phyloP scores from a whole-genome alignment of 345 rosid genomes.

The Aquilaria malaccensis region DNA sequence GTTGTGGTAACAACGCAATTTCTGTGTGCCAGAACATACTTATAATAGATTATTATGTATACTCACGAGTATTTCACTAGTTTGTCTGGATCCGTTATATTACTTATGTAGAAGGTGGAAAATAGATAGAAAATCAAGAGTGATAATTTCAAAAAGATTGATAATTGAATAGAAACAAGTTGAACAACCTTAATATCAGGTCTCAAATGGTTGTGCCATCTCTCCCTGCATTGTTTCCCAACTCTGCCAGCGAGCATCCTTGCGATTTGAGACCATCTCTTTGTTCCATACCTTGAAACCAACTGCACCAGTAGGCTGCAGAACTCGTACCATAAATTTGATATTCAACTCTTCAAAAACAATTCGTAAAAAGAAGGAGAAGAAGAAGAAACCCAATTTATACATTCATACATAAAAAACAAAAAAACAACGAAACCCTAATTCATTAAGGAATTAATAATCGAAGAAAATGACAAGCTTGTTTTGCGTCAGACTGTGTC shows the following conservation, averaged over 20 bases:
- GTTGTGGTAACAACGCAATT: no score
- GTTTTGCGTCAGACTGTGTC: not conserved
- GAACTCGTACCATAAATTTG: not conserved
- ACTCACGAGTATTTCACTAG: no score
- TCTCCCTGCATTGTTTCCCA: conserved; percentile 85
- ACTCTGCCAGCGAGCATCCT: conserved; percentile 50
- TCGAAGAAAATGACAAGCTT: not conserved
- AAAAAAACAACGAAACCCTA: not conserved
- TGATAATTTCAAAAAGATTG: no score
- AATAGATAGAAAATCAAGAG: no score
- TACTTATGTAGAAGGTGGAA: no score
- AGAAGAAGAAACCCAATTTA: not conserved
- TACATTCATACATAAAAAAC: not conserved
- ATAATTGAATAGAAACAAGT: not conserved
- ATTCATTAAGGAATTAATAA: not conserved
- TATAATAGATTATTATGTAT: no score
- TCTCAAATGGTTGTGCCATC: conserved; percentile 88
- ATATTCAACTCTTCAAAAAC: not conserved
- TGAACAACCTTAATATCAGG: conserved; percentile 67
- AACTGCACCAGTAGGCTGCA: conserved; percentile 42
- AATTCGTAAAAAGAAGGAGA: not conserved
- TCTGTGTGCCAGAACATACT: no score
- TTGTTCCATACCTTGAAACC: conserved; percentile 43
- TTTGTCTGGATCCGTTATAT: no score
- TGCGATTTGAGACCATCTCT: conserved; percentile 72